These are phyloP conservation scores for Aspergillus sp. DNA, from an alignment of 2,329 filamentous ascomycete species.

Conservation along the genomic window DNA sequence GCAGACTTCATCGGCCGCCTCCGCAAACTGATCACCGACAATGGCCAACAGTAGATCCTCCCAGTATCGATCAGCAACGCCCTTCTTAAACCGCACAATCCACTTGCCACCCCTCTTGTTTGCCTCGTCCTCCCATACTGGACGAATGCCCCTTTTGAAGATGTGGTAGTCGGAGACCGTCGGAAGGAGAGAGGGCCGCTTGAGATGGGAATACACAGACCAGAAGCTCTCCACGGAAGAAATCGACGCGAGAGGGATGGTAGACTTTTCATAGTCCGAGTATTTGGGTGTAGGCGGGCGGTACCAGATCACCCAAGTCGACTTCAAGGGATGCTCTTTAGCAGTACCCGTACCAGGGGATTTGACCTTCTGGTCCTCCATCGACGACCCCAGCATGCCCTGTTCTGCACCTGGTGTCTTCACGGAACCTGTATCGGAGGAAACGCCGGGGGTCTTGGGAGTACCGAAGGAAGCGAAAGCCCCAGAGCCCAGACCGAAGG, in stretches of 20 bases:
- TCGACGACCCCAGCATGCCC: slow-evolving; percentile 28
- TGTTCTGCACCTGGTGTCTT: slow-evolving; percentile 57
- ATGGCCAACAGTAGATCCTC: slow-evolving; percentile 86
- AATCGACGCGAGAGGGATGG: slow-evolving; percentile 76
- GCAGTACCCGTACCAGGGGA: neutral
- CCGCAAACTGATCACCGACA: slow-evolving; percentile 86
- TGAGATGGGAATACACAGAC: slow-evolving; percentile 78
- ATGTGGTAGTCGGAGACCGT: slow-evolving; percentile 96
- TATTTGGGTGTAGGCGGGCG: slow-evolving; percentile 93
- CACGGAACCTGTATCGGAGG: slow-evolving; percentile 64
- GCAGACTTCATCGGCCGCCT: slow-evolving; percentile 88
- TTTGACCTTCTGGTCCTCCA: slow-evolving; percentile 29
- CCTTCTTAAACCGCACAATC: slow-evolving; percentile 95
- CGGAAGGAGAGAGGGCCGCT: slow-evolving; percentile 76
- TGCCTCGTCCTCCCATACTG: slow-evolving; percentile 97
- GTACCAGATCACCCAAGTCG: slow-evolving; percentile 96
- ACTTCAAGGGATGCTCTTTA: slow-evolving; percentile 58
- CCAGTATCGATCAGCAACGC: slow-evolving; percentile 93
- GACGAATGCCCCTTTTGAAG: slow-evolving; percentile 91
- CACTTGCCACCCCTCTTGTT: slow-evolving; percentile 96
- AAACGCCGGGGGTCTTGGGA: slow-evolving; percentile 72
- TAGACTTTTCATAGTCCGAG: slow-evolving; percentile 95
- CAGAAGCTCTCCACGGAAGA: slow-evolving; percentile 85
- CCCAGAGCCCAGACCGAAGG: slow-evolving; percentile 88
- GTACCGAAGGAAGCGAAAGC: slow-evolving; percentile 97